phyloP scores from a whole-genome alignment of 768 basidiomycete species.

The Boletus pseudo-olivaceus region DNA sequence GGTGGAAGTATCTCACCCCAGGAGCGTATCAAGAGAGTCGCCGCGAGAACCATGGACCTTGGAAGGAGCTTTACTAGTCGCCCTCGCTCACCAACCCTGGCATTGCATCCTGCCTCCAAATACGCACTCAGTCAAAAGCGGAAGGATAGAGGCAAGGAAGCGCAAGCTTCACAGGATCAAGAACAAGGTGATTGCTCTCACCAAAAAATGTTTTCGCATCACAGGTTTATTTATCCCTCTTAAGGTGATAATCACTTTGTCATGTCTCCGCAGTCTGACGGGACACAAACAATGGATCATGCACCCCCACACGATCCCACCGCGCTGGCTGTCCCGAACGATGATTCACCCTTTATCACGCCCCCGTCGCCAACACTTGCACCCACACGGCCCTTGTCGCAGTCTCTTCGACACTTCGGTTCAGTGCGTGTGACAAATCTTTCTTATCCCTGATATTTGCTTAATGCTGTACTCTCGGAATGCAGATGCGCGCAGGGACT shows the following conservation, averaged over 20 bases:
- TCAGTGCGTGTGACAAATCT: conserved; percentile 49
- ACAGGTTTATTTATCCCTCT: conserved; percentile 7
- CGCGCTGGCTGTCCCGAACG: conserved; percentile 22
- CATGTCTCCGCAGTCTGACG: conserved; percentile 23
- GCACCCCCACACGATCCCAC: conserved; percentile 2
- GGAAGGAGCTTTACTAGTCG: conserved; percentile 53
- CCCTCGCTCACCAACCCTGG: conserved; percentile 27
- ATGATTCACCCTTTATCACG: conserved; percentile 67
- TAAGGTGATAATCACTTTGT: conserved; percentile 11
- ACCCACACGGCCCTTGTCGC: conserved; percentile 43
- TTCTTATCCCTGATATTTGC: background rate
- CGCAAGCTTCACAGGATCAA: conserved; percentile 20
- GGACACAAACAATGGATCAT: conserved; percentile 4
- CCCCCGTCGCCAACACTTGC: conserved; percentile 62
- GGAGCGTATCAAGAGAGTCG: conserved; percentile 51
- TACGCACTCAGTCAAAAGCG: conserved; percentile 56
- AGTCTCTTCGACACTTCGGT: conserved; percentile 61
- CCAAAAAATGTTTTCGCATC: conserved; percentile 15
- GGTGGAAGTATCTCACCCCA: conserved; percentile 31
- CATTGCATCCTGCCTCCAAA: conserved; percentile 38
- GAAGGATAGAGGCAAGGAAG: conserved; percentile 47
- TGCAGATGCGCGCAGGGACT: conserved; percentile 81
- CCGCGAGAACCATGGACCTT: conserved; percentile 60
- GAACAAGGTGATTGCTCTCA: conserved; percentile 30
- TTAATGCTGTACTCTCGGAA: conserved; percentile 4